A percentile compares a stretch with the other conserved stretches of the same genome.
Evolutionary conservation across 1,284 basidiomycete genomes (phyloP).

Genomic region (Pisolithus thermaeus): DNA sequence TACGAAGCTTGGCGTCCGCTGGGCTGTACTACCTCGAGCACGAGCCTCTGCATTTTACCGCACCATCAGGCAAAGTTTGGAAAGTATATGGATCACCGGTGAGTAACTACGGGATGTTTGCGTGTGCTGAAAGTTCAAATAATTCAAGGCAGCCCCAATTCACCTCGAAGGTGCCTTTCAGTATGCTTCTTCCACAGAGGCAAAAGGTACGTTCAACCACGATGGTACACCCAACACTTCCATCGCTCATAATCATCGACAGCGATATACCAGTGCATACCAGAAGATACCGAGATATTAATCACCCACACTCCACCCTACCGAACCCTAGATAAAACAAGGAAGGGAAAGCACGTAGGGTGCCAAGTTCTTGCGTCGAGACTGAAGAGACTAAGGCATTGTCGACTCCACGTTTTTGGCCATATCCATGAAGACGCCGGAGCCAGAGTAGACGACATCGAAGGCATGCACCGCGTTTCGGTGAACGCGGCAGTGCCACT

Average conservation of each 20-base stretch:
- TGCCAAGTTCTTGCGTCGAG: constrained; percentile 41
- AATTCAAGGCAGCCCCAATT: constrained; percentile 42
- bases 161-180: constrained; percentile 55
- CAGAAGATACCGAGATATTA: constrained; percentile 53
- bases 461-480: constrained; percentile 16
- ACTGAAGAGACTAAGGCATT: constrained; percentile 34
- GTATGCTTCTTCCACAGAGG: constrained; percentile 38
- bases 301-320: constrained; percentile 61
- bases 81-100: constrained; percentile 63
- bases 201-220: constrained; percentile 32
- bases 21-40: constrained; percentile 57
- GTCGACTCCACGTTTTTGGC: constrained; percentile 60
- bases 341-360: constrained; percentile 41
- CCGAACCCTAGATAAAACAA: constrained; percentile 39
- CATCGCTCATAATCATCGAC: constrained; percentile 1
- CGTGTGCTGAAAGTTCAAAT: not conserved
- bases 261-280: constrained; percentile 50
- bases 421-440: constrained; percentile 65
- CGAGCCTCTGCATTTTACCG: constrained; percentile 36
- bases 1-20: constrained; percentile 35
- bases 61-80: constrained; percentile 43
- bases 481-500: constrained; percentile 27
- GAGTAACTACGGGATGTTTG: constrained; percentile 15
- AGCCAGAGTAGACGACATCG: constrained; percentile 11
- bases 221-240: not conserved